Evolutionary conservation across 768 basidiomycete species (phyloP).

Genomic region (Mycena amicta): DNA sequence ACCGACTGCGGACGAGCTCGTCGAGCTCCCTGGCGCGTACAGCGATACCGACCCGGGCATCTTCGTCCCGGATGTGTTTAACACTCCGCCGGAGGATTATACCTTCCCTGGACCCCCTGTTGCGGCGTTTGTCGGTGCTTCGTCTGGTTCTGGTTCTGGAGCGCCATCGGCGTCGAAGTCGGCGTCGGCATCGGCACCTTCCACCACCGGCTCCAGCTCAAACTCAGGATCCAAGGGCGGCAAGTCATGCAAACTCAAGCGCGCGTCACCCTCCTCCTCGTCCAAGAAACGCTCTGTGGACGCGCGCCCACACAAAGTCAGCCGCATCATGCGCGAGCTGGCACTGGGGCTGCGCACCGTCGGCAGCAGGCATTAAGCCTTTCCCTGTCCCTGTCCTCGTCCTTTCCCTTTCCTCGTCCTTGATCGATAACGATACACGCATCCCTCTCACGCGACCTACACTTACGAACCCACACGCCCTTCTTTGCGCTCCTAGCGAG

Average conservation of each 20-base stretch:
- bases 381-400: not conserved
- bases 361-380: not conserved
- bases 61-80: conserved; percentile 45
- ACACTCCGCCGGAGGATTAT: conserved; percentile 32
- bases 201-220: not conserved
- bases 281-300: conserved; percentile 12
- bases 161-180: conserved; percentile 20
- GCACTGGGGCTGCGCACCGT: conserved; percentile 15
- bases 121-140: conserved; percentile 39
- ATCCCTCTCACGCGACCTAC: too few relatives aligned
- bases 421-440: too few relatives aligned
- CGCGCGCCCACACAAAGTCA: conserved; percentile 31
- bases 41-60: conserved; percentile 56
- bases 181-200: conserved; percentile 3
- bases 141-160: too few relatives aligned
- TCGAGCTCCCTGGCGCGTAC: conserved; percentile 57
- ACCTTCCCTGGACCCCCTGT: conserved; percentile 56
- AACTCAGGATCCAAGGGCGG: conserved; percentile 4
- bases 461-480: too few relatives aligned
- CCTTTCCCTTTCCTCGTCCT: not conserved
- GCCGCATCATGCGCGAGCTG: conserved; percentile 37
- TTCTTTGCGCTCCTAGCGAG: not conserved
- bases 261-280: not conserved
- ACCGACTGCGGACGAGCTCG: conserved; percentile 38
- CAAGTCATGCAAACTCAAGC: conserved; percentile 18